Evolutionary conservation across 1,139 yeast genomes (phyloP), one percentile per base, ranked within the genome.

Genomic region (Nakaseomyces sp.): DNA sequence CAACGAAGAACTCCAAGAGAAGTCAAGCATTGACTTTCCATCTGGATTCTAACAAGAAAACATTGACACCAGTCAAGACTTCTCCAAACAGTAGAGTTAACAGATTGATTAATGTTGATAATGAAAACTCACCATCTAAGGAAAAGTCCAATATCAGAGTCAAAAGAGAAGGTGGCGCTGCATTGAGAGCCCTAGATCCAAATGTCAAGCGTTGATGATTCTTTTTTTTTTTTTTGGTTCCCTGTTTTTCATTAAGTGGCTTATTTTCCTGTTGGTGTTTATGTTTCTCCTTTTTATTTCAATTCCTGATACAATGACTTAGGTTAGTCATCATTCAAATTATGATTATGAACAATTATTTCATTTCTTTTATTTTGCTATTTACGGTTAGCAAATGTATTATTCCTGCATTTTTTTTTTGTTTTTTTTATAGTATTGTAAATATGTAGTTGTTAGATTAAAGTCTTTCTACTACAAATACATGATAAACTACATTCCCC

Each of bases 21-120:
- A 61, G 63, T 15, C 62, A 61, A 42, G 64, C 62, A 3, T 47
- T 60, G 19, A 59, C 63, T 12, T 61, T 60, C 50, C 62, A 60
- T 37, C 44, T 57, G 28, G 56, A 54, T 30, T 52, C 55, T n/a
- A 61, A 58, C 40, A 56, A 51, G 37, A 57, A 55, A 40, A 53
- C 53, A 12, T 43, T 60, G 37, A 58, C 64, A 2, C 61, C 62
- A 16, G 45, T 60, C 6, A 57, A 54, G 37, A 57, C 58, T 8
- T 57, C 62, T 18, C 61, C 63, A 37, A 60, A 58, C 37, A 60
- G 54, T 45, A 55, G 62, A 45, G 63, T 60, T 2, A 59, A 57
- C 46, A 59, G 55, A 44, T 47, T 60, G 39, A 59, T 59, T 22
- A 59, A 60, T 39, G 59, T 57, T 13, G 40, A 35, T 7, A 35